phyloP scores from a whole-genome alignment of 1,284 basidiomycete species.

The Melampsora larici-populina region DNA sequence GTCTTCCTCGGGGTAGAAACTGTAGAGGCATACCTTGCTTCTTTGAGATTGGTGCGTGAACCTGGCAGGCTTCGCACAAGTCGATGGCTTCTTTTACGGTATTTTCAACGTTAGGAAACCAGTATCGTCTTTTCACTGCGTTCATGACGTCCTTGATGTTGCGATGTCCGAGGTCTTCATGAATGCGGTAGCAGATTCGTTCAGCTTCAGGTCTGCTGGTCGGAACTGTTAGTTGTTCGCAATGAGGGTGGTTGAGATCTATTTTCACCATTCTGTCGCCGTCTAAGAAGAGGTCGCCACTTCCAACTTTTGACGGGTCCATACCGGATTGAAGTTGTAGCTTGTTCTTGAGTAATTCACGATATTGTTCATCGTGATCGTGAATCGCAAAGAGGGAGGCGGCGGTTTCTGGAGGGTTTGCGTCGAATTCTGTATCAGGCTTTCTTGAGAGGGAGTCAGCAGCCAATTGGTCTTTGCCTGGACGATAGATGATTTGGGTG shows the following conservation, averaged over 20 bases:
- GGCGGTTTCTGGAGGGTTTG: neutral
- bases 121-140: neutral
- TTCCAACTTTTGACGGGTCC: too few species aligned
- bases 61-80: conserved; percentile 2
- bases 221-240: too few species aligned
- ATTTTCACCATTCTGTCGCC: too few species aligned
- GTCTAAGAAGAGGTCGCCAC: too few species aligned
- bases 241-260: too few species aligned
- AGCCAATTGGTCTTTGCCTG: conserved; percentile 8
- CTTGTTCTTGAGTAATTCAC: neutral
- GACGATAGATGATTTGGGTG: neutral
- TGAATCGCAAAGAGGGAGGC: neutral
- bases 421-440: neutral
- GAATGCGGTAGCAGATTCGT: neutral
- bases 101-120: neutral
- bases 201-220: neutral
- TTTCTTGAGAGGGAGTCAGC: neutral
- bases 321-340: neutral
- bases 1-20: neutral
- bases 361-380: neutral
- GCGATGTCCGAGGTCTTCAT: neutral
- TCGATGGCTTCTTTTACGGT: neutral
- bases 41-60: neutral
- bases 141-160: neutral
- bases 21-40: conserved; percentile 9